These are phyloP conservation scores for Neonectria coccinea DNA, from an alignment of 2,329 filamentous ascomycete genomes.

Conservation along the genomic window DNA sequence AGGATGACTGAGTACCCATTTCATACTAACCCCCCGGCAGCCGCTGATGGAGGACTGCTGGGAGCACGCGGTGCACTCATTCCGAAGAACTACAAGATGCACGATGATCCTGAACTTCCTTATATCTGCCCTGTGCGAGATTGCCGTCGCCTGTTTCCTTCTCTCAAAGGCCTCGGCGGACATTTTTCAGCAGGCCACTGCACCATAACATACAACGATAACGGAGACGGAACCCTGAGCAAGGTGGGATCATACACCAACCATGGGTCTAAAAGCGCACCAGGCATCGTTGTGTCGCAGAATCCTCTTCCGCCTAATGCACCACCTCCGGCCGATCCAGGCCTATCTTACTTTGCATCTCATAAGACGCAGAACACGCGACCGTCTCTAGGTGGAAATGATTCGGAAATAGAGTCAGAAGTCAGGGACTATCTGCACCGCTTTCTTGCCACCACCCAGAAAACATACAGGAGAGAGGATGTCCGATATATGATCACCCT, in stretches of 20 bases:
- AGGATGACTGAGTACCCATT: neutral
- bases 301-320: constrained; percentile 39
- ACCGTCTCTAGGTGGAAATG: neutral
- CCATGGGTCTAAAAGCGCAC: constrained; percentile 31
- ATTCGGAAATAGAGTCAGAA: constrained; percentile 6
- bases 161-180: constrained; percentile 38
- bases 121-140: constrained; percentile 55
- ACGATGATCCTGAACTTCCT: constrained; percentile 37
- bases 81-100: constrained; percentile 48
- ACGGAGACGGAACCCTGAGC: constrained; percentile 55
- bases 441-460: constrained; percentile 38
- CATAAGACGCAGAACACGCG: neutral
- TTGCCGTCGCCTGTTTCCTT: constrained; percentile 48
- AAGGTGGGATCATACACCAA: constrained; percentile 45
- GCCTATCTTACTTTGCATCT: constrained; percentile 18
- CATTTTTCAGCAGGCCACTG: constrained; percentile 46
- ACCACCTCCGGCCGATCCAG: constrained; percentile 35
- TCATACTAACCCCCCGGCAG: constrained; percentile 32
- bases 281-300: constrained; percentile 48
- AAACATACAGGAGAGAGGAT: constrained; percentile 38
- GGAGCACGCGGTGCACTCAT: constrained; percentile 47
- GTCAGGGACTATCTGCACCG: constrained; percentile 40
- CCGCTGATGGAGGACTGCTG: constrained; percentile 10
- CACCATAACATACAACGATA: constrained; percentile 53
- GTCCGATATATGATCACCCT: constrained; percentile 40